A percentile compares a stretch with the other conserved stretches of the same genome.
phyloP scores from a whole-genome alignment of 202 grass and related monocot genomes.

The Cymbopogon flexuosus region DNA sequence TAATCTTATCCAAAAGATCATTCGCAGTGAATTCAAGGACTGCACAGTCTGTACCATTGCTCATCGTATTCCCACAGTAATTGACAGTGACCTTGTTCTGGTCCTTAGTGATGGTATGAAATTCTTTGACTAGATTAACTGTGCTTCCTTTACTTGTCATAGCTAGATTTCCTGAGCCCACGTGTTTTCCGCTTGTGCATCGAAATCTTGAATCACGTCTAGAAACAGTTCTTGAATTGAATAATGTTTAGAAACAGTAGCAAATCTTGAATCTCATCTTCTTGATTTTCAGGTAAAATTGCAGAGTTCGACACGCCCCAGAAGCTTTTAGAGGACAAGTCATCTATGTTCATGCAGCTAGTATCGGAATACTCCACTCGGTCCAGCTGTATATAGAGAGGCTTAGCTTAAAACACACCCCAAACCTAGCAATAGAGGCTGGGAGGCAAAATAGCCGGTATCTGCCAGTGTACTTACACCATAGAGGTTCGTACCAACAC shows the following conservation, averaged over 20 bases:
- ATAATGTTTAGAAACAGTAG: background rate
- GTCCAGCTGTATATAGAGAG: conserved; percentile 65
- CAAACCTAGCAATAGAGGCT: conserved; percentile 11
- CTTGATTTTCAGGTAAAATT: conserved; percentile 73
- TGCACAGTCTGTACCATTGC: conserved; percentile 99
- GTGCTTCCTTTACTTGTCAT: background rate
- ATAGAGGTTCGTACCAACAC: conserved; percentile 27
- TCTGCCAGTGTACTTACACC: conserved; percentile 36
- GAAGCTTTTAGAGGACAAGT: conserved; percentile 76
- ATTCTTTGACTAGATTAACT: background rate
- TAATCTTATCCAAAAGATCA: conserved; percentile 96
- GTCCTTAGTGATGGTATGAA: conserved; percentile 81
- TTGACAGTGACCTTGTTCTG: conserved; percentile 94
- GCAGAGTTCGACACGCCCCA: conserved; percentile 78
- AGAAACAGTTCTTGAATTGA: background rate
- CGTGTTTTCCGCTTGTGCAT: background rate
- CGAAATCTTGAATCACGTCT: background rate
- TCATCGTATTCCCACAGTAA: conserved; percentile 93
- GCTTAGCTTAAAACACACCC: conserved; percentile 42
- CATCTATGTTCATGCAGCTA: conserved; percentile 88
- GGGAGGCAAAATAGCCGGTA: conserved; percentile 39
- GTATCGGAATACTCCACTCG: conserved; percentile 90
- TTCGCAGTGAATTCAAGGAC: conserved; percentile 84
- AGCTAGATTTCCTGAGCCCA: background rate
- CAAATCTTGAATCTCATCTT: background rate